A percentile compares a stretch with the other conserved stretches of the same genome.
Conservation (phyloP, 2,329 filamentous ascomycete genomes). For the Fusarium fracticaudum region DNA sequence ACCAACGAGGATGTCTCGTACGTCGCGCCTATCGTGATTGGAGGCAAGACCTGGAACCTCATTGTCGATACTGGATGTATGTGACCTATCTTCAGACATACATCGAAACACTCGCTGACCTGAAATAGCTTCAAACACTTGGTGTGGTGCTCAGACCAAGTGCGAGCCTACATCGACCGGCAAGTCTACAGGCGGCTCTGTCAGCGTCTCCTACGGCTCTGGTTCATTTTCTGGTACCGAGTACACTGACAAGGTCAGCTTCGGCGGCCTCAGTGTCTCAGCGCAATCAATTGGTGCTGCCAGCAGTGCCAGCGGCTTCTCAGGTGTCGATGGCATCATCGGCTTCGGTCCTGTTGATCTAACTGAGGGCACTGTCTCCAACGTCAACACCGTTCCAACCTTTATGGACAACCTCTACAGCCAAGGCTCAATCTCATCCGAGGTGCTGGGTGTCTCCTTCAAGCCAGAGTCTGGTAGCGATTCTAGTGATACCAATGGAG, state of each 20-base stretch:
- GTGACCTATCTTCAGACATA: fast-evolving
- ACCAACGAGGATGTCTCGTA: background rate
- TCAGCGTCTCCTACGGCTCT: background rate
- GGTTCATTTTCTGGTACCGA: background rate
- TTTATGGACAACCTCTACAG: background rate
- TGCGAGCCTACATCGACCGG: background rate
- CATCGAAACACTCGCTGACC: fast-evolving
- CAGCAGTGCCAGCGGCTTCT: background rate
- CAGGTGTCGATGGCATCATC: background rate
- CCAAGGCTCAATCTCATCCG: background rate
- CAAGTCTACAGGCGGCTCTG: background rate
- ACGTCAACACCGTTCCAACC: background rate
- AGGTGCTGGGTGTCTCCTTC: background rate
- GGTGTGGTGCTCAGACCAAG: background rate
- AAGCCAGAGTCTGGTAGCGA: background rate
- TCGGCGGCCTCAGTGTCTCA: background rate
- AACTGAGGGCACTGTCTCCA: background rate
- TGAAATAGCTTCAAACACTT: background rate
- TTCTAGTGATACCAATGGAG: background rate
- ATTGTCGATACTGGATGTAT: background rate
- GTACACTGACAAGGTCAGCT: background rate
- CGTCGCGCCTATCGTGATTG: background rate
- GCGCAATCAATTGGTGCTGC: background rate
- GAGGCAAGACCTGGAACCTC: background rate
- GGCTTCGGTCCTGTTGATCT: background rate